These are phyloP conservation scores for Ceratobasidium sp. DNA, from an alignment of 1,284 basidiomycete species.

Conservation along the genomic window DNA sequence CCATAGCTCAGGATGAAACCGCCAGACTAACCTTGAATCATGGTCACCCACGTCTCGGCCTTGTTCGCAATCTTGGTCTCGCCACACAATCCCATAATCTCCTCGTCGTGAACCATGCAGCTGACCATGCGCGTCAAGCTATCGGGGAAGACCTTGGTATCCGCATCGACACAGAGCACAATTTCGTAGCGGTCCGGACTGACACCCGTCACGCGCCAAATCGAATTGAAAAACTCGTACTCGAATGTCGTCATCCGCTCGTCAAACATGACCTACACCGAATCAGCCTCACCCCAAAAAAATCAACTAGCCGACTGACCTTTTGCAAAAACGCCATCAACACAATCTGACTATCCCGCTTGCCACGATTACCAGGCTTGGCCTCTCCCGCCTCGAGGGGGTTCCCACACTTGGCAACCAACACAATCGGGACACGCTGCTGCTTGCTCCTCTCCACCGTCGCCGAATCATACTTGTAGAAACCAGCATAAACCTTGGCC, in stretches of 20 bases:
- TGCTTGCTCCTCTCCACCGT: constrained; percentile 94
- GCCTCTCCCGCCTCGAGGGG: constrained; percentile 84
- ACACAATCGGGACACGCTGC: constrained; percentile 93
- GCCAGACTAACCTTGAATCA: constrained; percentile 86
- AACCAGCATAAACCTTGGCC: constrained; percentile 98
- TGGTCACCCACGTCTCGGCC: constrained; percentile 95
- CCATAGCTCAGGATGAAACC: constrained; percentile 42
- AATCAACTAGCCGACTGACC: constrained; percentile 49
- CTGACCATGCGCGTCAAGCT: constrained; percentile 90
- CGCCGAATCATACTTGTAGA: constrained; percentile 93
- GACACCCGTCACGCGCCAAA: constrained; percentile 93
- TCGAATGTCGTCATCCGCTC: constrained; percentile 99
- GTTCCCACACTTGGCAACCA: constrained; percentile 95
- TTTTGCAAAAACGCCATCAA: constrained; percentile 98
- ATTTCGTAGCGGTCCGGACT: constrained; percentile 97
- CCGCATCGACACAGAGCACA: constrained; percentile 97
- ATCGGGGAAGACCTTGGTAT: constrained; percentile 97
- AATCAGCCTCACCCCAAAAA: not conserved
- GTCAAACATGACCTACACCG: constrained; percentile 81
- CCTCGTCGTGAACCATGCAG: constrained; percentile 93
- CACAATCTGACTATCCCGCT: constrained; percentile 97
- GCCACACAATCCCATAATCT: constrained; percentile 99
- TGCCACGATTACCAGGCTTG: constrained; percentile 98
- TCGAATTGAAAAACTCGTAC: constrained; percentile 98
- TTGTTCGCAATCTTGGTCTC: constrained; percentile 99